phyloP scores from a whole-genome alignment of 345 rosid genomes.

The Trapa bicornis region DNA sequence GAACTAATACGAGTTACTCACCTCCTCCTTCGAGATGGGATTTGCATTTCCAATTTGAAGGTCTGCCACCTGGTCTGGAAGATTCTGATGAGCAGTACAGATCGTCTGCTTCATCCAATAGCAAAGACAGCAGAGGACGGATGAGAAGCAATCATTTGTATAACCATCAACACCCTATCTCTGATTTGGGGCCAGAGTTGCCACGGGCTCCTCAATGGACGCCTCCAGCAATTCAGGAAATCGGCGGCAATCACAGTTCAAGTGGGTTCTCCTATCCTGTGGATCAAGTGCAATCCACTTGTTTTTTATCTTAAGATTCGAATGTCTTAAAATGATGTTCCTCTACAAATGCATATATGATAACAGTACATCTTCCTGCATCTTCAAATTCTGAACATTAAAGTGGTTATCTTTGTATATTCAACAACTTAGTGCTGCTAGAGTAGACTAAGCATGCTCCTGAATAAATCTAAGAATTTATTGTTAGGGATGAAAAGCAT shows the following conservation, averaged over 20 bases:
- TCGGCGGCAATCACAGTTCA: slow-evolving; percentile 25
- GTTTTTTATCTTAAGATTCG: background rate
- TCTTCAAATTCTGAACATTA: background rate
- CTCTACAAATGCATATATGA: background rate
- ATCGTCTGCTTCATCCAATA: slow-evolving; percentile 50
- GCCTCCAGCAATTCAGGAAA: slow-evolving; percentile 43
- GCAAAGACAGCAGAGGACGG: slow-evolving; percentile 39
- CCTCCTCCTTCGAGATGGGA: slow-evolving; percentile 50
- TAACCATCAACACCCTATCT: slow-evolving; percentile 21
- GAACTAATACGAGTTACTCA: slow-evolving; percentile 45
- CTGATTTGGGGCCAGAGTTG: slow-evolving; percentile 28
- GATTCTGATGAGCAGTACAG: slow-evolving; percentile 21
- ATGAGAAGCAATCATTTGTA: slow-evolving; percentile 21
- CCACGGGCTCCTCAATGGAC: slow-evolving; percentile 46
- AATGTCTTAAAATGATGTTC: background rate
- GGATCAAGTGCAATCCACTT: background rate
- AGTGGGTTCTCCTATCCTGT: slow-evolving; percentile 1
- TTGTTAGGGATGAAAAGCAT: too few relatives aligned
- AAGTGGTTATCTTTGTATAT: background rate
- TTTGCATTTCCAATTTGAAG: slow-evolving; percentile 30
- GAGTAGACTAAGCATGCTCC: too few relatives aligned
- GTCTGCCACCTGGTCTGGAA: slow-evolving; percentile 25
- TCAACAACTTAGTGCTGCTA: background rate
- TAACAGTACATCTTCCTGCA: background rate
- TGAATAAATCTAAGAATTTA: too few relatives aligned